Conservation (phyloP, 176 grass and related monocot species). For the Tuctoria greenei region DNA sequence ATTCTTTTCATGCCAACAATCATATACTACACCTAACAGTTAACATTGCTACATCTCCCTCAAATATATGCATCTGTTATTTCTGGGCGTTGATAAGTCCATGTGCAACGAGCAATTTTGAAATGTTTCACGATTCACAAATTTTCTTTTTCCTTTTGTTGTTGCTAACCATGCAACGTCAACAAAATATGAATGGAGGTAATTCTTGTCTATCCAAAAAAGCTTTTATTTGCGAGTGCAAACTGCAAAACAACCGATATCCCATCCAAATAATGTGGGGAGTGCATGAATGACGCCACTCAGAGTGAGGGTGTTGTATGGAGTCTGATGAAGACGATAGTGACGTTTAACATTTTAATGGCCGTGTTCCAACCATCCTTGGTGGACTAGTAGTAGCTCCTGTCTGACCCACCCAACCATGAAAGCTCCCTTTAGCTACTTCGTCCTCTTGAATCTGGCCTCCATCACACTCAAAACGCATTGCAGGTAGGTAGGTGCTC, state of each 20-base stretch:
- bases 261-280: conserved; percentile 1
- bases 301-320: neutral
- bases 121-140: too few relatives aligned
- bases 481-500: conserved; percentile 31
- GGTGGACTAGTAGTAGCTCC: neutral
- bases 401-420: conserved; percentile 34
- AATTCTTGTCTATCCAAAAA: too few relatives aligned
- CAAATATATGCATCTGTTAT: too few relatives aligned
- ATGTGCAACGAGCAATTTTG: too few relatives aligned
- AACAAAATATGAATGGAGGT: too few relatives aligned
- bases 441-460: conserved; percentile 26
- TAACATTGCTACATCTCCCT: neutral
- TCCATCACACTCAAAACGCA: conserved; percentile 44
- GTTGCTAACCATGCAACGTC: too few relatives aligned
- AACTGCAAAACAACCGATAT: conserved; percentile 1
- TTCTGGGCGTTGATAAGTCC: too few relatives aligned
- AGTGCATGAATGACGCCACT: neutral
- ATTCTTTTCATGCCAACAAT: neutral
- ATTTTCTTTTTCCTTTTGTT: too few relatives aligned
- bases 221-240: too few relatives aligned
- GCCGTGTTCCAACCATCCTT: conserved; percentile 20
- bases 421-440: conserved; percentile 37
- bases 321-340: conserved; percentile 4
- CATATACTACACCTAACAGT: neutral
- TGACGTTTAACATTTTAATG: neutral